Percentiles rank a stretch among this genome's conserved stretches.
Evolutionary conservation across 352 stramenopile genomes (phyloP).

Genomic region (Phytophthora ramorum): DNA sequence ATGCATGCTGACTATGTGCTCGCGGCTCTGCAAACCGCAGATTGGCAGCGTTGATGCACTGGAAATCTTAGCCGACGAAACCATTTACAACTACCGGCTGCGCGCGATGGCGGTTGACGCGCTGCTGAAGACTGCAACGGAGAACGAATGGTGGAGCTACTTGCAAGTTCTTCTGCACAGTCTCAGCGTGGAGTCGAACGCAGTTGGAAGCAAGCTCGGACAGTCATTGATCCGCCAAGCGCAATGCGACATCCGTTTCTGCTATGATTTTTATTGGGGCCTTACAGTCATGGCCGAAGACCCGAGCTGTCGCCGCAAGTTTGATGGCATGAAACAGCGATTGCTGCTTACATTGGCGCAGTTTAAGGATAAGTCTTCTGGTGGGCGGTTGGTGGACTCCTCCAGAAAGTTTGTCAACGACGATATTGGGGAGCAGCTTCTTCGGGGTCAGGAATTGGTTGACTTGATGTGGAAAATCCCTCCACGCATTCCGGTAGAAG

Average conservation of each 20-base stretch:
- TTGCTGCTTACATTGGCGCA: constrained; percentile 75
- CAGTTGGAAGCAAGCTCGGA: constrained; percentile 65
- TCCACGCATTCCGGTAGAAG: constrained; percentile 67
- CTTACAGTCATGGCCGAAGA: constrained; percentile 86
- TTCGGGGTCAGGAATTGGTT: constrained; percentile 85
- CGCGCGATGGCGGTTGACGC: constrained; percentile 71
- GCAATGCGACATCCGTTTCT: constrained; percentile 82
- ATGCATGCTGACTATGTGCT: constrained; percentile 91
- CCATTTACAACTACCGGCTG: constrained; percentile 62
- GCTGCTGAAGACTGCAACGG: constrained; percentile 66
- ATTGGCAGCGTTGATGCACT: constrained; percentile 81
- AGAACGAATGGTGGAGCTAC: constrained; percentile 86
- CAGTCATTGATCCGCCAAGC: constrained; percentile 77
- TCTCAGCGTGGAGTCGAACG: constrained; percentile 74
- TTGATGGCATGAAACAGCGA: constrained; percentile 83
- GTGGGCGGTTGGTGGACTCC: constrained; percentile 38
- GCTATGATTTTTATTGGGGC: constrained; percentile 88
- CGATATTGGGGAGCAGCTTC: constrained; percentile 79
- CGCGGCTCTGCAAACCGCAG: constrained; percentile 75
- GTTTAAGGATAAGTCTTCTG: constrained; percentile 68
- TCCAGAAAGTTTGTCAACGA: constrained; percentile 43
- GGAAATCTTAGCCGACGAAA: constrained; percentile 78
- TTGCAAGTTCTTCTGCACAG: constrained; percentile 77
- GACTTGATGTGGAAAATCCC: constrained; percentile 86
- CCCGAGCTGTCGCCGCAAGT: constrained; percentile 74